phyloP scores from a whole-genome alignment of 2,329 filamentous ascomycete species.

The Fusarium decemcellulare region DNA sequence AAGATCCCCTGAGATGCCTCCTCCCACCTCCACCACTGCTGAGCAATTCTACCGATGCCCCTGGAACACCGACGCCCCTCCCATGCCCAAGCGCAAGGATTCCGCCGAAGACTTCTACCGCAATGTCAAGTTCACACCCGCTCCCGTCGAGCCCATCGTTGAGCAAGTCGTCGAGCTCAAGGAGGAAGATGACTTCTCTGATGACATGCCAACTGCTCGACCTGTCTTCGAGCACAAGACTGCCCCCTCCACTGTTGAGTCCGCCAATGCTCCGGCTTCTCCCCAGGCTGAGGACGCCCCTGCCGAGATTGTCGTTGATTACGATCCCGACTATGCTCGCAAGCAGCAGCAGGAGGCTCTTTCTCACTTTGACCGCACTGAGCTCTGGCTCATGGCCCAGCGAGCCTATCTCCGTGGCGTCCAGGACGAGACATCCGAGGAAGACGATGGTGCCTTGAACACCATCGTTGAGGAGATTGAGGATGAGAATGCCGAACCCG shows the following conservation, averaged over 20 bases:
- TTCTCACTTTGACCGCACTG: slow-evolving; percentile 86
- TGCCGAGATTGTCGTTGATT: slow-evolving; percentile 77
- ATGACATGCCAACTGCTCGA: slow-evolving; percentile 78
- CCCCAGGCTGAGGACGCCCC: slow-evolving; percentile 69
- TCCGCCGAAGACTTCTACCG: slow-evolving; percentile 57
- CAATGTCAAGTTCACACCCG: slow-evolving; percentile 55
- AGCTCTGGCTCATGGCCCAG: slow-evolving; percentile 88
- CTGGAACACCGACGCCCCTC: slow-evolving; percentile 71
- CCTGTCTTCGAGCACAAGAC: slow-evolving; percentile 56
- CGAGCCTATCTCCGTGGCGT: slow-evolving; percentile 81
- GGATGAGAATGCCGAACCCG: slow-evolving; percentile 46
- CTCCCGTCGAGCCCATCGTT: slow-evolving; percentile 58
- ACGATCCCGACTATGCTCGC: slow-evolving; percentile 81
- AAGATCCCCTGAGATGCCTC: slow-evolving; percentile 65
- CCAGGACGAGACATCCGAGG: slow-evolving; percentile 60
- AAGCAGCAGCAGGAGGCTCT: slow-evolving; percentile 80
- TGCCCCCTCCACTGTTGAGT: slow-evolving; percentile 50
- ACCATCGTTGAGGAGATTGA: slow-evolving; percentile 54
- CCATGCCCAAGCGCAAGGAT: slow-evolving; percentile 54
- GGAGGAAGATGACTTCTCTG: slow-evolving; percentile 62
- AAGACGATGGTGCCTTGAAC: slow-evolving; percentile 52
- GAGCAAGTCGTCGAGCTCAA: slow-evolving; percentile 77
- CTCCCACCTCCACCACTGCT: slow-evolving; percentile 90
- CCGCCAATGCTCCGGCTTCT: slow-evolving; percentile 53
- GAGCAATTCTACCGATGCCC: slow-evolving; percentile 92